Conservation (phyloP, 208 protist genomes). For the Acanthamoeba royreba region DNA sequence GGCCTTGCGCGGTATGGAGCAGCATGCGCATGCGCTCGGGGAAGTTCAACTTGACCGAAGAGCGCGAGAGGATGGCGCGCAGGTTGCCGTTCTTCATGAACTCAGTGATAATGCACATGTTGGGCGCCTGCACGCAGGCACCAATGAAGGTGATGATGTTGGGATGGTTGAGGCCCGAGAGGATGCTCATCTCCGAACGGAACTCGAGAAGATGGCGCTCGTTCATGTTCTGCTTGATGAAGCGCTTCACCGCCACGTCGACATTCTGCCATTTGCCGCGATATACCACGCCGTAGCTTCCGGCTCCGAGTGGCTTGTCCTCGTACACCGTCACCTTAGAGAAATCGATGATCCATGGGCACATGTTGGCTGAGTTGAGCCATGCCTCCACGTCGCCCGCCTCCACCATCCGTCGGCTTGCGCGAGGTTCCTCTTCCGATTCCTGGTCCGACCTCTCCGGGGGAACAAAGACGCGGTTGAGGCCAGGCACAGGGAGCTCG, state of each 20-base stretch:
- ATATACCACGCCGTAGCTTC: slow-evolving; percentile 10
- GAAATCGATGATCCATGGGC: not conserved
- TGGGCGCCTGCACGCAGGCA: not conserved
- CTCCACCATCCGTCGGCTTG: not conserved
- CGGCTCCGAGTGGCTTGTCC: not conserved
- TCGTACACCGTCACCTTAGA: not conserved
- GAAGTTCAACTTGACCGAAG: not conserved
- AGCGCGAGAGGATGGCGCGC: not conserved
- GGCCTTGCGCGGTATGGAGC: not conserved
- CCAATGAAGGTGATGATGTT: slow-evolving; percentile 2
- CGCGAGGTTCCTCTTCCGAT: not conserved
- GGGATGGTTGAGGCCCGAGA: not conserved
- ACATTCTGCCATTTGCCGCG: not conserved
- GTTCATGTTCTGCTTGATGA: slow-evolving; percentile 15
- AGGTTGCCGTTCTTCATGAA: not conserved
- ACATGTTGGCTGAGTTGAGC: slow-evolving; percentile 16
- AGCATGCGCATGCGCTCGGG: not conserved
- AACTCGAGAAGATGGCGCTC: not conserved
- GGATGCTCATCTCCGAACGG: not conserved
- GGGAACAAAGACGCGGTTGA: not conserved
- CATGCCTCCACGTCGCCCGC: not conserved
- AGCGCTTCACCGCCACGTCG: not conserved
- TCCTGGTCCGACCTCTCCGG: not conserved
- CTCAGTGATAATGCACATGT: slow-evolving; percentile 27
- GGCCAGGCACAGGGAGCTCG: not conserved